Evolutionary conservation across 1,284 basidiomycete species (phyloP), one percentile per base, ranked within the genome.

Genomic region (Peniophora sp.): DNA sequence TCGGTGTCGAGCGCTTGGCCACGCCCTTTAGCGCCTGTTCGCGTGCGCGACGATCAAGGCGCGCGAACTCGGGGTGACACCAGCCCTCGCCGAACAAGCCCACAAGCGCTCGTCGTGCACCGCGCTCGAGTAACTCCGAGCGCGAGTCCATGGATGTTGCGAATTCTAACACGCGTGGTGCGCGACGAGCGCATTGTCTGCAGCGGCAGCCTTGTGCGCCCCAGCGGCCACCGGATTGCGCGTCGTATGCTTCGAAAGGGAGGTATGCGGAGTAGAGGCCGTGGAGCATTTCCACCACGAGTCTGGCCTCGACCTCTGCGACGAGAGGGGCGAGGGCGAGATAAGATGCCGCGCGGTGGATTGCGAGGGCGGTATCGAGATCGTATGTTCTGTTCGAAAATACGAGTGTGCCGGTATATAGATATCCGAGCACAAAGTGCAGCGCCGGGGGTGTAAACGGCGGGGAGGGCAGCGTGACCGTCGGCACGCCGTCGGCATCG

Each of bases 381-480:
- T 98, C 94, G 66, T 93, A 97, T 0, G 89, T 87, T 17, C 96
- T 78, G 61, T 97, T 91, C 3, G 92, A 94, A 64, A 97, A 97
- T 45, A 87, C 76, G 47, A 99, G 84, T 5, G 92, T 95, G 42
- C 96, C 96, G 11, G 93, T 92, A 63, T 98, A 98, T 49, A 95
- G 78, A 67, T 87, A 95, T 14, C 95, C 95, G 24, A 99, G 81
- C 23, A 92, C 92, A 63, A 98, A 98, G 66, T 97, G 93, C 2
- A 97, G 73, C 0, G 93, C 91, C 0, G 94, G 90, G 0, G 95
- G 90, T 0, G 96, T 97, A 68, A 98, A 98, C 0, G 95, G 95
- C 0, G 95, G 94, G 0, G 88, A 92, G 1, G 92, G 91, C 2
- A 97, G 78, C 0, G 76, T 81, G 22, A 96, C 69, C 2, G 72